Percentiles rank a stretch among this genome's conserved stretches.
Conservation (phyloP, 1,284 basidiomycete genomes). For the Ceratorhiza oryzae-sativae region DNA sequence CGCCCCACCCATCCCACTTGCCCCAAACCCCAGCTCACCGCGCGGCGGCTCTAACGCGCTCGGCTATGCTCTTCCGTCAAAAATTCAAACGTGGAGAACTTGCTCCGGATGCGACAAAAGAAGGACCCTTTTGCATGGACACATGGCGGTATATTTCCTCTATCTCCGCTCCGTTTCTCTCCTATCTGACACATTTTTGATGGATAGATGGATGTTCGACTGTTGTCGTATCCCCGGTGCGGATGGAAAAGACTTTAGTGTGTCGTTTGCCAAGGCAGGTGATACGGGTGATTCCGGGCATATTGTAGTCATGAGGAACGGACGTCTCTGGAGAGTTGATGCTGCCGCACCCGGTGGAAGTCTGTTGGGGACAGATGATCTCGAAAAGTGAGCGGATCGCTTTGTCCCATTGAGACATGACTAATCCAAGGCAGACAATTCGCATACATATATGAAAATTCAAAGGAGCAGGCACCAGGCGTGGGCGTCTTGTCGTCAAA, state of each 20-base stretch:
- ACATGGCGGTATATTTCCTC: conserved; percentile 69
- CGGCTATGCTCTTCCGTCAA: conserved; percentile 75
- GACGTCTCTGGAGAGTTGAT: conserved; percentile 78
- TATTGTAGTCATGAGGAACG: conserved; percentile 78
- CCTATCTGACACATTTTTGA: neutral
- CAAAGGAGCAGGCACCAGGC: conserved; percentile 66
- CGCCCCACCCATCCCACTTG: conserved; percentile 66
- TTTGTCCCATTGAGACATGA: neutral
- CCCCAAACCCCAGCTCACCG: conserved; percentile 67
- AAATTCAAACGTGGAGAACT: conserved; percentile 70
- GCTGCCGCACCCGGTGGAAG: conserved; percentile 60
- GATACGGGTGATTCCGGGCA: conserved; percentile 73
- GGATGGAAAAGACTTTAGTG: conserved; percentile 76
- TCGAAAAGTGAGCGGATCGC: conserved; percentile 62
- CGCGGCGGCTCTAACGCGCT: conserved; percentile 75
- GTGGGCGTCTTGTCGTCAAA: conserved; percentile 80
- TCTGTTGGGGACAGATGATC: conserved; percentile 72
- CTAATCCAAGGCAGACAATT: conserved; percentile 63
- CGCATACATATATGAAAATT: conserved; percentile 73
- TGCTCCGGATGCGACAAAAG: conserved; percentile 74
- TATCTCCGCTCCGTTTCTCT: neutral
- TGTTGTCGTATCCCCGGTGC: conserved; percentile 82
- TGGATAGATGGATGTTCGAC: conserved; percentile 87
- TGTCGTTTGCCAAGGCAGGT: conserved; percentile 69
- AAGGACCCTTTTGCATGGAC: conserved; percentile 85